Percentiles rank a stretch among this genome's conserved stretches.
phyloP scores from a whole-genome alignment of 805 yeast species.

The Kodamaea laetipori region DNA sequence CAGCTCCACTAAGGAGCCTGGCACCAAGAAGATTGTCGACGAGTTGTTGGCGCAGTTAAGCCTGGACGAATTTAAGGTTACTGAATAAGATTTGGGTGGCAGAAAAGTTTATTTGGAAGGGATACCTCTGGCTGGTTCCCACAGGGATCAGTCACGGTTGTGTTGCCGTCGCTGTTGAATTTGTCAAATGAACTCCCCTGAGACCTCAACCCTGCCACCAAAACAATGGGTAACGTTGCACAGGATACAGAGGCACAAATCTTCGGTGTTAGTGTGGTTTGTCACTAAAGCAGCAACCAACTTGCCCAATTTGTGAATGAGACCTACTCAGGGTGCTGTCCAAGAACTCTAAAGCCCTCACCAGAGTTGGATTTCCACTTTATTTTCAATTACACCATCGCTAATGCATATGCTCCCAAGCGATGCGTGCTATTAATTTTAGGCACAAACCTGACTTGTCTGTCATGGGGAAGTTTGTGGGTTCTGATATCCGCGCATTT shows the following conservation, averaged over 20 bases:
- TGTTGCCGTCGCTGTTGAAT: too few species aligned
- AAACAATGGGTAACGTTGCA: too few species aligned
- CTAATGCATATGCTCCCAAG: not conserved
- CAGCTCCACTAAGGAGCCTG: not conserved
- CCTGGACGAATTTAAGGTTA: too few species aligned
- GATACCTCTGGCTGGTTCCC: too few species aligned
- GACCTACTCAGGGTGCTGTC: constrained; percentile 5
- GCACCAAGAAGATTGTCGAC: constrained; percentile 1
- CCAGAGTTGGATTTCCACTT: not conserved
- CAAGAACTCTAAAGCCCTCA: not conserved
- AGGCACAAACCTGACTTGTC: constrained; percentile 1
- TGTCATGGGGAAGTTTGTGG: constrained; percentile 2
- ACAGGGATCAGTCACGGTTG: too few species aligned
- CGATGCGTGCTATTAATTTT: not conserved
- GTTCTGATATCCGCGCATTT: not conserved
- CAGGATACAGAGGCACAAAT: too few species aligned
- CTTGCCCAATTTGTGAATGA: not conserved
- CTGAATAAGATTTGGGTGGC: too few species aligned
- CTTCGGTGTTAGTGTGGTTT: not conserved
- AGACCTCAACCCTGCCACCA: too few species aligned
- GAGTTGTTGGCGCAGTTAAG: constrained; percentile 4
- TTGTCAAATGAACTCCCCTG: too few species aligned
- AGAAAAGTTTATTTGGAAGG: too few species aligned
- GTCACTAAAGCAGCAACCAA: not conserved
- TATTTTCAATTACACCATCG: constrained; percentile 5